Base-by-base conservation (phyloP, 2,329 filamentous ascomycete species). In the Tolypocladium cylindrosporum region DNA sequence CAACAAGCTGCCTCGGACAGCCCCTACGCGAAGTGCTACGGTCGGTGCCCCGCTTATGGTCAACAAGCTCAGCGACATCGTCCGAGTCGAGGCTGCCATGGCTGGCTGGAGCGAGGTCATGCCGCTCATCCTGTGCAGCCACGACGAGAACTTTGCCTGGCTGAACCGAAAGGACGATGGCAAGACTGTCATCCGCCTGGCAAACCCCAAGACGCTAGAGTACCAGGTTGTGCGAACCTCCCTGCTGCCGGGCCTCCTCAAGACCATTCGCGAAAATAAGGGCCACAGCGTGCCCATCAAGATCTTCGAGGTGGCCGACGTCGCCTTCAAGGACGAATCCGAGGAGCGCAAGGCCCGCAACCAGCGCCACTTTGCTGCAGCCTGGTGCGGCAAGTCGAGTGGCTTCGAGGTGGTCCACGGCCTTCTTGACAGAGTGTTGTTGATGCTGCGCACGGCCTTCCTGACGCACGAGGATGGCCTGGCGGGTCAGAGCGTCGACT, bases 81-180 rank as follows among this genome's bases (percentile, higher is more conserved):
- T 97, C 60, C 88, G 94, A 57, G 77, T 86, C 57, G 94, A 99
- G 73, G 84, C 89, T 55, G 93, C 92, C 57, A 94, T 96, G 85
- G 88, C 93, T 7, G 94, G 94, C 60, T 99, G 94, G 94, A 88
- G 85, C 57, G 94, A 99, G 77, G 93, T 96, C 58, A 87, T 99
- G 83, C 93, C 94, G 34, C 81, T 99, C 36, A 97, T 96, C 65
- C 84, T 99, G 57, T 99, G 94, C 80, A 96, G 91, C 52, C 91
- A 97, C 72, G 93, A 97, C 69, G 94, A 99, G 80, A 99, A 99
- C 78, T 99, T 97, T 72, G 87, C 82, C 60, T 97, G 90, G 89
- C 79, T 99, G 16, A 96, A 96, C 76, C 88, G 91, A 69, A 86
- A 86, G 69, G 92, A 97, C 65, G 89, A 96, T 67, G 90, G 90